Conservation (phyloP, 257 asterid genomes). For the Lavandula angustifolia region DNA sequence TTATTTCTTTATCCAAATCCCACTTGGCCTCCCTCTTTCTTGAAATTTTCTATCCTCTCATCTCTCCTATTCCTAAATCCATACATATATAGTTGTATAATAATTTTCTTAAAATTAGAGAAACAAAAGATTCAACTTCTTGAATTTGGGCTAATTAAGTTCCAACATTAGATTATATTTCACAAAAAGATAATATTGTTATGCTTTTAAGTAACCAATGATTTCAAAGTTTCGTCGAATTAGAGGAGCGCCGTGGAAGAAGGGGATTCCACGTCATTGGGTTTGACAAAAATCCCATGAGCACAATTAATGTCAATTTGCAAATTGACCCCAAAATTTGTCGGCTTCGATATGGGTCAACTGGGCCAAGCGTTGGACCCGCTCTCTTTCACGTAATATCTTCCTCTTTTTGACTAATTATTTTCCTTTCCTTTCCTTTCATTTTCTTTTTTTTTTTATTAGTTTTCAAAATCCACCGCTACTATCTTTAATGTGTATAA, state of each 20-base stretch:
- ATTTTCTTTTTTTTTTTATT: no score
- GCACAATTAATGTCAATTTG: slow-evolving; percentile 42
- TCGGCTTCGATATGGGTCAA: slow-evolving; percentile 28
- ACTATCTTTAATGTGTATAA: neutral
- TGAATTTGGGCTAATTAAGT: neutral
- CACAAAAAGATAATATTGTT: neutral
- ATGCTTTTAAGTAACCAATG: neutral
- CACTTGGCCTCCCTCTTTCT: no score
- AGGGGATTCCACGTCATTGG: slow-evolving; percentile 41
- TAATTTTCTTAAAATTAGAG: no score
- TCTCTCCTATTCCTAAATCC: no score
- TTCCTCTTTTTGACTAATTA: neutral
- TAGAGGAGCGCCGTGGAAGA: slow-evolving; percentile 34
- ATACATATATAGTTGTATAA: no score
- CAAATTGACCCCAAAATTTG: slow-evolving; percentile 25
- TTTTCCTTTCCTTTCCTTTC: no score
- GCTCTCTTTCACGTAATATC: neutral
- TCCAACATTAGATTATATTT: no score
- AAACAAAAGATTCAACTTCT: neutral
- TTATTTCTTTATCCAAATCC: no score
- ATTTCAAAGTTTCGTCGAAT: neutral
- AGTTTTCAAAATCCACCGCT: no score
- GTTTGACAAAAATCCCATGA: slow-evolving; percentile 35
- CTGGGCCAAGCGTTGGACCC: slow-evolving; percentile 25
- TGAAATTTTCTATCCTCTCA: no score